A percentile compares a stretch with the other conserved stretches of the same genome.
Conservation (phyloP, 2,329 filamentous ascomycete genomes). For the Neodidymelliopsis sp. region DNA sequence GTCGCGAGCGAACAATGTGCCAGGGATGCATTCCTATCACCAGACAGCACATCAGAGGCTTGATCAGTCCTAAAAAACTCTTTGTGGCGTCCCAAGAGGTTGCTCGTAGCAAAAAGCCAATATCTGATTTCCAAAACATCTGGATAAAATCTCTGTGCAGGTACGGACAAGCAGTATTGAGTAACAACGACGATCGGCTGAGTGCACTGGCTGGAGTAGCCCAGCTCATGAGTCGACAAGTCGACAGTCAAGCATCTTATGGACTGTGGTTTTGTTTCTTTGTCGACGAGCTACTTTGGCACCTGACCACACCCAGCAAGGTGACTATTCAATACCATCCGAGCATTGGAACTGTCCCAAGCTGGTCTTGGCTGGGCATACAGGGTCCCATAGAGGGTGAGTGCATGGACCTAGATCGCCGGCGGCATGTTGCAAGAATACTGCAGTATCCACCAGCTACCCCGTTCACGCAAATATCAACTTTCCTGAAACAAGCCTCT, state of each 20-base stretch:
- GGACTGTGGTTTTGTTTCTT: neutral
- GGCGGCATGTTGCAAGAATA: too few relatives aligned
- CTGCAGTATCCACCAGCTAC: neutral
- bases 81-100: neutral
- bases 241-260: neutral
- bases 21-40: neutral
- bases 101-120: too few relatives aligned
- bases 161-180: neutral
- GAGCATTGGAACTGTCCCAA: neutral
- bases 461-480: neutral
- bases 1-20: neutral
- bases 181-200: neutral
- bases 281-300: neutral
- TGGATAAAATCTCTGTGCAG: neutral
- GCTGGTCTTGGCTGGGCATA: neutral
- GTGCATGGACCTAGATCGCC: too few relatives aligned
- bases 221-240: neutral
- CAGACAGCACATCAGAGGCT: neutral
- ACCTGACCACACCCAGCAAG: neutral
- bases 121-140: neutral
- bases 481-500: neutral
- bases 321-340: neutral
- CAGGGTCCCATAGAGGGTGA: neutral
- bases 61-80: neutral
- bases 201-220: neutral